Percentiles rank a stretch among this genome's conserved stretches.
phyloP scores from a whole-genome alignment of 2,329 filamentous ascomycete species.

The Ophiostoma ulmi region DNA sequence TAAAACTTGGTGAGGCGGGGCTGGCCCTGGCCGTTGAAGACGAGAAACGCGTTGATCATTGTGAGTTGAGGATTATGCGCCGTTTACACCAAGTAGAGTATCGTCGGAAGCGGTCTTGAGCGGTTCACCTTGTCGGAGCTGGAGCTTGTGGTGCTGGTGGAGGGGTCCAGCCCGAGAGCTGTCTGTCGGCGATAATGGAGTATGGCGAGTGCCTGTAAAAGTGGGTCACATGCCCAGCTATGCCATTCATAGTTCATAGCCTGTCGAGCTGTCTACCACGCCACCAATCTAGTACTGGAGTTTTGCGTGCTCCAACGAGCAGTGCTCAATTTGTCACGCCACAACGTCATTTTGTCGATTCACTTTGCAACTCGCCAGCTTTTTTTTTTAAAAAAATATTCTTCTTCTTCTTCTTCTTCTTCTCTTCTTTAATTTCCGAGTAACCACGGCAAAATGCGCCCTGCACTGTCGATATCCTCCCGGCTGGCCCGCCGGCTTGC shows the following conservation, averaged over 20 bases:
- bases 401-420: no score
- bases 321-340: background rate
- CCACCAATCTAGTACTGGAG: background rate
- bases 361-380: no score
- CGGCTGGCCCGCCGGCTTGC: slow-evolving; percentile 17
- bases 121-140: background rate
- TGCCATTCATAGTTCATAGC: background rate
- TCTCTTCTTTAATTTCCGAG: no score
- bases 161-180: background rate
- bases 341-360: background rate
- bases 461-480: background rate
- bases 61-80: slow-evolving; percentile 25
- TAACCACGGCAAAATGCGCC: slow-evolving; percentile 13
- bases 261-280: background rate
- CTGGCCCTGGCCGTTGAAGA: slow-evolving; percentile 98
- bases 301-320: background rate
- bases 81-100: background rate
- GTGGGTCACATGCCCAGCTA: background rate
- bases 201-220: background rate
- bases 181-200: background rate
- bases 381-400: background rate
- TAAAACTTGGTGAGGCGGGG: slow-evolving; percentile 98
- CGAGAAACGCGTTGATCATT: slow-evolving; percentile 98
- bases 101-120: background rate
- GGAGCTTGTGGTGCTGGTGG: background rate